These are phyloP conservation scores for Saccharomyces hybrid DNA, from an alignment of 1,139 yeast species.

Conservation along the genomic window DNA sequence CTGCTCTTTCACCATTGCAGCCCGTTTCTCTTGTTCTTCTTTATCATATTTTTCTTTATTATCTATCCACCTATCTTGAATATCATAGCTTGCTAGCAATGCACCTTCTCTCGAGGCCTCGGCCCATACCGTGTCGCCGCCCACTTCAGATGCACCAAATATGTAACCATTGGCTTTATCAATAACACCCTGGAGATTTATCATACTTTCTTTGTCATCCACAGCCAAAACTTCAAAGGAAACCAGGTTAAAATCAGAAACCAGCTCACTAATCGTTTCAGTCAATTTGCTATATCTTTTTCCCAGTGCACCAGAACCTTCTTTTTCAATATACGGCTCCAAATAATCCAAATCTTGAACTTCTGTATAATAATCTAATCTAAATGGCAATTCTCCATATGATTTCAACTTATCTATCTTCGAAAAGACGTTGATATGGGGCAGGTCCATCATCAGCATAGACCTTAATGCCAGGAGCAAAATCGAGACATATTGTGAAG, in stretches of 20 bases:
- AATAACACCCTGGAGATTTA: constrained; percentile 60
- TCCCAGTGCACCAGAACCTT: constrained; percentile 44
- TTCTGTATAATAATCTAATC: constrained; percentile 80
- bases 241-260: constrained; percentile 81
- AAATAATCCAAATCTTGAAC: constrained; percentile 75
- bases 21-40: constrained; percentile 43
- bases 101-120: constrained; percentile 82
- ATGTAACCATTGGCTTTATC: constrained; percentile 92
- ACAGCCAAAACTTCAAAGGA: constrained; percentile 84
- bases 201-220: constrained; percentile 90
- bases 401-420: constrained; percentile 75
- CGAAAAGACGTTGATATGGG: constrained; percentile 85
- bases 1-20: constrained; percentile 32
- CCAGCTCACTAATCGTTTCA: constrained; percentile 70
- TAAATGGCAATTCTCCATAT: constrained; percentile 64
- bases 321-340: constrained; percentile 62
- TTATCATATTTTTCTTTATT: constrained; percentile 69
- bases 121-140: constrained; percentile 94
- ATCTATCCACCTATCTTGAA: constrained; percentile 95
- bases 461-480: constrained; percentile 75
- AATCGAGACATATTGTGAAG: constrained; percentile 86
- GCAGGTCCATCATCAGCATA: constrained; percentile 87
- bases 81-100: constrained; percentile 46
- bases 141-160: constrained; percentile 85
- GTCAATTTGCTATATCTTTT: constrained; percentile 61